Evolutionary conservation across 495 filamentous ascomycete genomes (phyloP), one percentile per base, ranked within the genome.

Genomic region (Glutinoglossum americanum): DNA sequence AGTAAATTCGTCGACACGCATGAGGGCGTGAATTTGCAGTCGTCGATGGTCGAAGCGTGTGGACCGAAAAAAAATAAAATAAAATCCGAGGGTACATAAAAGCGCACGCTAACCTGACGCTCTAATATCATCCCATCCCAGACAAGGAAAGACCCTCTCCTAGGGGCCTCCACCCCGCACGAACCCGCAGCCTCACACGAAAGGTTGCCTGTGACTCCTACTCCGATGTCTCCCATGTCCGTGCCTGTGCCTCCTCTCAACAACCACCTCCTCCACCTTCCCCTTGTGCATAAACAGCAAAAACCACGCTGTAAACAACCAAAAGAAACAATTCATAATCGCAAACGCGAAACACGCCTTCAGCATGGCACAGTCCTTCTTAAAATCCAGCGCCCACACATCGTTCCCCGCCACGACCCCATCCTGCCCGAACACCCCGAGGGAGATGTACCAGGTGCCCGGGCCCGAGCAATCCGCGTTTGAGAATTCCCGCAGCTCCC

Each of bases 311-410:
- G 87, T 90, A 64, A 86, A 70, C 64, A 82, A 78, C 68, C 94
- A 95, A 69, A 90, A 86, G 32, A 93, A 70, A 55, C 71, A 71
- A 63, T 92, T 87, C 80, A 94, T 90, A 64, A 95, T 94, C 0
- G 79, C 89, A 59, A 95, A 76, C 1, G 86, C 89, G 61, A 85
- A 95, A 60, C 71, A 74, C 0, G 89, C 81, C 78, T 95, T 94
- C 56, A 90, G 76, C 87, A 95, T 90, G 19, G 78, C 77, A 68
- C 89, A 95, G 2, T 74, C 76, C 76, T 90, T 90, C 65, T 89
- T 76, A 25, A 80, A 63, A 13, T 72, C 64, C 3, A 80, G 56
- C 25, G 73, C 59, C 5, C 73, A 65, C 21, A 61, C 65, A 41
- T 69, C 74, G 54, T 73, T 72, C n/a, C n/a, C n/a, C 1, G 73